phyloP scores from a whole-genome alignment of 2,329 filamentous ascomycete genomes.

The Cladophialophora immunda region DNA sequence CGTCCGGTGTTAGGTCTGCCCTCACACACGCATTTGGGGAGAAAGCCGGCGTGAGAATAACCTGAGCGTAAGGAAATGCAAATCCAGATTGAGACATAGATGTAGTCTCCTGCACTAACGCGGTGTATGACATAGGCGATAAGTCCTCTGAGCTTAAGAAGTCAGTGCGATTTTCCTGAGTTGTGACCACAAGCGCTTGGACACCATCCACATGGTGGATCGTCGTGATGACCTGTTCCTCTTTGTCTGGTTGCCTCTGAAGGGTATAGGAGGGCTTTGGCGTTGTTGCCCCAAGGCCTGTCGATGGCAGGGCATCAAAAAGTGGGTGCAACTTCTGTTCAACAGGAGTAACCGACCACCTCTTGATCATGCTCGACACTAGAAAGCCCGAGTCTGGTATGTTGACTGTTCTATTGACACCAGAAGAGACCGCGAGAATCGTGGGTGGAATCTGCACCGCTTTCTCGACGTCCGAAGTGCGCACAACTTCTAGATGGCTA shows the following conservation, averaged over 20 bases:
- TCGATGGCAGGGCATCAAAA: conserved; percentile 73
- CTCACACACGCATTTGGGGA: conserved; percentile 56
- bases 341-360: conserved; percentile 79
- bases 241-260: conserved; percentile 32
- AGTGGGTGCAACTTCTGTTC: conserved; percentile 74
- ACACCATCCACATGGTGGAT: conserved; percentile 22
- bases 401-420: conserved; percentile 60
- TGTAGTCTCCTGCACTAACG: conserved; percentile 26
- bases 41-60: conserved; percentile 49
- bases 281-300: conserved; percentile 18
- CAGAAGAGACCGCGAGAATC: conserved; percentile 77
- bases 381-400: conserved; percentile 68
- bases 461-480: conserved; percentile 66
- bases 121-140: conserved; percentile 32
- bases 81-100: conserved; percentile 79
- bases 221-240: conserved; percentile 31
- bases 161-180: conserved; percentile 54
- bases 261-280: conserved; percentile 24
- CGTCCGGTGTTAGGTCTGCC: conserved; percentile 50
- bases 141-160: conserved; percentile 72
- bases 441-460: conserved; percentile 67
- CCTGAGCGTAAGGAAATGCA: conserved; percentile 66
- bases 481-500: conserved; percentile 78
- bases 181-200: conserved; percentile 31
- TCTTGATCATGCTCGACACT: conserved; percentile 76